phyloP scores from a whole-genome alignment of 352 stramenopile species.

The Phytophthora boehmeriae region DNA sequence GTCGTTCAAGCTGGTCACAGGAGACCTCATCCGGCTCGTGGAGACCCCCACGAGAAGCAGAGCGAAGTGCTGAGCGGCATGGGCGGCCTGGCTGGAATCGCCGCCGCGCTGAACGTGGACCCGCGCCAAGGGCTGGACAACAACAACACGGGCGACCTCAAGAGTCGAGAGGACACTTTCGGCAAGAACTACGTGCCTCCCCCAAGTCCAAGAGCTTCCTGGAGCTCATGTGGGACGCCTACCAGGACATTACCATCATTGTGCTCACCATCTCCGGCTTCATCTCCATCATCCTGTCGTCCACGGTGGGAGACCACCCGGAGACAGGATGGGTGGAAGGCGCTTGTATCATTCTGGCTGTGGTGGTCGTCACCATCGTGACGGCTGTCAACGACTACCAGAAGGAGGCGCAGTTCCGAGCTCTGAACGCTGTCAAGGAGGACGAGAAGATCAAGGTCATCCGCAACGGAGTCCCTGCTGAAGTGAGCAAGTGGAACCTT shows the following conservation, averaged over 20 bases:
- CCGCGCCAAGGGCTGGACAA: slow-evolving; percentile 55
- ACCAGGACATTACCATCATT: slow-evolving; percentile 91
- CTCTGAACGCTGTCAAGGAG: slow-evolving; percentile 80
- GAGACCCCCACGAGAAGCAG: slow-evolving; percentile 70
- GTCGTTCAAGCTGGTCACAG: slow-evolving; percentile 54
- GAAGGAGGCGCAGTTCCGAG: slow-evolving; percentile 91
- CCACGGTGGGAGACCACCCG: slow-evolving; percentile 52
- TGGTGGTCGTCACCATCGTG: slow-evolving; percentile 89
- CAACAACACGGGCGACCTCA: slow-evolving; percentile 41
- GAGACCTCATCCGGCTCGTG: slow-evolving; percentile 68
- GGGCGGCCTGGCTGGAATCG: slow-evolving; percentile 59
- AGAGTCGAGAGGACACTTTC: slow-evolving; percentile 50
- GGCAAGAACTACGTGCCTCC: slow-evolving; percentile 71
- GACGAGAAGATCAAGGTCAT: slow-evolving; percentile 83
- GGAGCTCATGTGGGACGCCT: slow-evolving; percentile 89
- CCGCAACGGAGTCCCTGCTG: slow-evolving; percentile 57
- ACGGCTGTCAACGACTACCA: slow-evolving; percentile 91
- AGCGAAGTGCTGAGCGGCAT: slow-evolving; percentile 41
- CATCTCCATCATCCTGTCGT: slow-evolving; percentile 80
- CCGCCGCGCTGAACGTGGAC: slow-evolving; percentile 47
- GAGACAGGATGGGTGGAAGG: slow-evolving; percentile 88
- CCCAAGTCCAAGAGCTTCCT: slow-evolving; percentile 60
- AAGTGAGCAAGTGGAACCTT: slow-evolving; percentile 79
- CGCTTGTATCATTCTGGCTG: slow-evolving; percentile 87
- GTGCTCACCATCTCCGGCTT: slow-evolving; percentile 87